Conservation (phyloP, 495 filamentous ascomycete species). For the Amniculicola lignicola region DNA sequence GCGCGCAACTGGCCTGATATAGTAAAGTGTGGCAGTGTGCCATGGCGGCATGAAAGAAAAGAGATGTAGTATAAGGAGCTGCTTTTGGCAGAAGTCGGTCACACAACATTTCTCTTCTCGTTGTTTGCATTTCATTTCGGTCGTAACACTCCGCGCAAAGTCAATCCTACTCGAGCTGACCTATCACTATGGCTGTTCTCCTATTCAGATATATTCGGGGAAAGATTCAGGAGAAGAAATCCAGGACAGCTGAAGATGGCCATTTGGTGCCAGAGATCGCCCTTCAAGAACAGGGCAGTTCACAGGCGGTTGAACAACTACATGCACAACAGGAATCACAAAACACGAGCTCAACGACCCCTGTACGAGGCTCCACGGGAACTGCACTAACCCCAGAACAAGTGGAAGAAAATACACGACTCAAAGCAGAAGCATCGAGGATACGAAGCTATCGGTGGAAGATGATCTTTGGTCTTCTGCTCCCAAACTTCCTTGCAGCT, state of each 20-base stretch:
- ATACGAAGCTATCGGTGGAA: slow-evolving; percentile 49
- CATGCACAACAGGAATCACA: background rate
- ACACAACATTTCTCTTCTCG: too few relatives aligned
- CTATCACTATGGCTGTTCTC: slow-evolving; percentile 24
- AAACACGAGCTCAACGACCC: background rate
- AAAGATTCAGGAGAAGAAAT: slow-evolving; percentile 2
- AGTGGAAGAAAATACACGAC: background rate
- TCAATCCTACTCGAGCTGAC: too few relatives aligned
- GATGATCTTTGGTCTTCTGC: slow-evolving; percentile 51
- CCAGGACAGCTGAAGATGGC: slow-evolving; percentile 8
- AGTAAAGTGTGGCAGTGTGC: too few relatives aligned
- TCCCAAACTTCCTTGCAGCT: slow-evolving; percentile 44
- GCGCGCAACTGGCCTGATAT: too few relatives aligned
- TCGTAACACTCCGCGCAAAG: too few relatives aligned
- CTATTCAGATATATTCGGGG: slow-evolving; percentile 25
- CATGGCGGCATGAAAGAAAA: too few relatives aligned
- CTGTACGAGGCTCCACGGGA: background rate
- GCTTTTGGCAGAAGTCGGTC: too few relatives aligned
- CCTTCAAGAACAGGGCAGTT: background rate
- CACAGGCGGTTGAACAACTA: background rate
- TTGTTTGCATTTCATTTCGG: too few relatives aligned
- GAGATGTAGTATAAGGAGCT: too few relatives aligned
- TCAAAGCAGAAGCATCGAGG: slow-evolving; percentile 1
- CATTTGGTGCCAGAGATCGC: slow-evolving; percentile 12
- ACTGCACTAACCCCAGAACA: too few relatives aligned